Evolutionary conservation across 208 protist genomes (phyloP), one percentile per base, ranked within the genome.

Genomic region (Leishmania turanica): DNA sequence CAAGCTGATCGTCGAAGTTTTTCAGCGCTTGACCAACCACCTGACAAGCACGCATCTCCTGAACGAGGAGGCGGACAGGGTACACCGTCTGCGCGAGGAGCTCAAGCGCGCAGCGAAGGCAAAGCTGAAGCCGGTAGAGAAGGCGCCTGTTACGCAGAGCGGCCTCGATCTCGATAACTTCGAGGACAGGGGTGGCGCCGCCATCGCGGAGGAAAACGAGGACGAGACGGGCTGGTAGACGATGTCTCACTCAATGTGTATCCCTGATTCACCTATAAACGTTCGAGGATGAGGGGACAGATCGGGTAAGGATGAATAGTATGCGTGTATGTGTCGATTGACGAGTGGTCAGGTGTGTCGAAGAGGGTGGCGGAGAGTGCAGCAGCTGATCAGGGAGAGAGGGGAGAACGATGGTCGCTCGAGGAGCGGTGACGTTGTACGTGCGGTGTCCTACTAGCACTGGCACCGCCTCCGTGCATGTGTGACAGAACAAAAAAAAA

Each of bases 81-180:
- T 92, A 65, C 89, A 91, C 65, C 86, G 90, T 42, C 82, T 86
- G 34, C 82, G 74, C 3, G 87, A 89, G 70, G 87, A 92, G 85
- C 65, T 89, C 19, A 93, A 90, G 81, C 87, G 87, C 9, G 69
- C 53, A 6, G 76, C 84, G 54, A 93, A 91, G 76, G 49, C 64
- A 37, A 91, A 89, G 75, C 76, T 84, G 68, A 88, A 87, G 77
- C 42, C 47, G 73, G 82, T 82, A 60, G 75, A 79, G 70, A 86
- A 88, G 77, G 68, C 74, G 13, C 58, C 58, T 40, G 37, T 68
- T 5, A 37, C 47, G 45, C 78, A 76, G 49, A 84, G 82, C 72
- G 83, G 81, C 0, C 80, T 95, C 47, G 85, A 87, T 68, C 78
- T 93, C 70, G 80, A 88, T 62, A 82, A 80, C 21, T 84, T 91